These are phyloP conservation scores for Podospora sp. DNA, from an alignment of 495 filamentous ascomycete species.

Conservation along the genomic window DNA sequence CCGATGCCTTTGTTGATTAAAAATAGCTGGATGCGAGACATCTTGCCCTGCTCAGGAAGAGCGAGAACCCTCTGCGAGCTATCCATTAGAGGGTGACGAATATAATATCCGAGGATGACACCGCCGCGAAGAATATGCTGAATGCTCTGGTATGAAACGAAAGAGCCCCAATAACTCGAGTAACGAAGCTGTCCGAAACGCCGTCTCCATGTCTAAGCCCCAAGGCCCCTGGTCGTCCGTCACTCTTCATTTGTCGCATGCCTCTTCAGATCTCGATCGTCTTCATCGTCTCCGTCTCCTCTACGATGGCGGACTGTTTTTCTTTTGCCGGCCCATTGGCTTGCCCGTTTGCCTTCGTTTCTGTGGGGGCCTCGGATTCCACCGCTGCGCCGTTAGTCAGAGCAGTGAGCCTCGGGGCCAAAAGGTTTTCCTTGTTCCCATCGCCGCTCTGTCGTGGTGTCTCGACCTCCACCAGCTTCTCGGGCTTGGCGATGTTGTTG, in stretches of 20 bases:
- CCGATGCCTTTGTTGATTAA: not conserved
- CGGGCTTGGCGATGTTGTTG: constrained; percentile 23
- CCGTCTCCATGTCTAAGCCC: constrained; percentile 17
- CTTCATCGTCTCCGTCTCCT: constrained; percentile 56
- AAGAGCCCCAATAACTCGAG: constrained; percentile 9
- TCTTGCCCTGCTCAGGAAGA: not conserved
- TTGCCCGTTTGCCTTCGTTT: constrained; percentile 25
- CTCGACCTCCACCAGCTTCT: constrained; percentile 51
- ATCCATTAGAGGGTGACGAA: not conserved
- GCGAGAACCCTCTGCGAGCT: not conserved
- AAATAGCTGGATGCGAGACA: not conserved
- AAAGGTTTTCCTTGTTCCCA: constrained; percentile 38
- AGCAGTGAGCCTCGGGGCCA: constrained; percentile 32
- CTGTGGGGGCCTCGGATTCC: constrained; percentile 25
- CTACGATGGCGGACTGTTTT: constrained; percentile 42
- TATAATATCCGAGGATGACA: not conserved
- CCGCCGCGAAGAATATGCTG: constrained; percentile 8
- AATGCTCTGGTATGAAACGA: constrained; percentile 14
- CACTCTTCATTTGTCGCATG: constrained; percentile 11
- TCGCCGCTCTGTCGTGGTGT: constrained; percentile 55
- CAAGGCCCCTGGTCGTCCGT: constrained; percentile 15
- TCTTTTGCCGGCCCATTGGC: constrained; percentile 37
- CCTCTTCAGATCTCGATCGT: constrained; percentile 56
- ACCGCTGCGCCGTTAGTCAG: constrained; percentile 37
- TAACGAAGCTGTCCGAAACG: constrained; percentile 18